Evolutionary conservation across 805 yeast genomes (phyloP).

Genomic region (Cyberlindnera samutprakarnensis): DNA sequence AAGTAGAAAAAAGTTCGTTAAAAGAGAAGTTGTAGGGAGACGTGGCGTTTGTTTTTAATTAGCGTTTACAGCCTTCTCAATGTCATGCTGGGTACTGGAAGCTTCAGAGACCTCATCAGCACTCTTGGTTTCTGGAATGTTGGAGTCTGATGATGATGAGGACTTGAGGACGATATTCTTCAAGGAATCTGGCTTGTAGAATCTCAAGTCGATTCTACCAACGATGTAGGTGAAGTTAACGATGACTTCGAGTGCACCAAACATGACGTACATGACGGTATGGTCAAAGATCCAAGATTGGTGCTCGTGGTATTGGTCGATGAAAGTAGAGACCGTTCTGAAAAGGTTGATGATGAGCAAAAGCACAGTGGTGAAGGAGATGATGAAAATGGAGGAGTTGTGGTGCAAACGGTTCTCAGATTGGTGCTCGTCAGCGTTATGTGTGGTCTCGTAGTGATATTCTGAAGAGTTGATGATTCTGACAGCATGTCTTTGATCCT

Average conservation of each 20-base stretch:
- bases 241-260: slow-evolving; percentile 61
- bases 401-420: slow-evolving; percentile 31
- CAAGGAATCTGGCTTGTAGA: slow-evolving; percentile 64
- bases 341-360: slow-evolving; percentile 44
- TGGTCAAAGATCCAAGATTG: slow-evolving; percentile 42
- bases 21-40: no score
- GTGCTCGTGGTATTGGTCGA: slow-evolving; percentile 22
- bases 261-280: slow-evolving; percentile 58
- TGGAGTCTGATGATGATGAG: neutral
- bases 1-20: no score
- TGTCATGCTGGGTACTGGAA: no score
- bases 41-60: no score
- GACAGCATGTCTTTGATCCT: slow-evolving; percentile 33
- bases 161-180: neutral
- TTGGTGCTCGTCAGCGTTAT: slow-evolving; percentile 9
- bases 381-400: slow-evolving; percentile 38
- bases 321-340: slow-evolving; percentile 42
- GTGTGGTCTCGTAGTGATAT: slow-evolving; percentile 27
- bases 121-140: neutral
- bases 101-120: neutral
- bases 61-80: no score
- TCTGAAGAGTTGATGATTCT: slow-evolving; percentile 57
- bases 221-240: slow-evolving; percentile 49
- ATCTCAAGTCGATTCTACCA: slow-evolving; percentile 68
- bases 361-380: slow-evolving; percentile 39